Evolutionary conservation across 805 yeast species (phyloP).

Genomic region (Yarrowia bubula): DNA sequence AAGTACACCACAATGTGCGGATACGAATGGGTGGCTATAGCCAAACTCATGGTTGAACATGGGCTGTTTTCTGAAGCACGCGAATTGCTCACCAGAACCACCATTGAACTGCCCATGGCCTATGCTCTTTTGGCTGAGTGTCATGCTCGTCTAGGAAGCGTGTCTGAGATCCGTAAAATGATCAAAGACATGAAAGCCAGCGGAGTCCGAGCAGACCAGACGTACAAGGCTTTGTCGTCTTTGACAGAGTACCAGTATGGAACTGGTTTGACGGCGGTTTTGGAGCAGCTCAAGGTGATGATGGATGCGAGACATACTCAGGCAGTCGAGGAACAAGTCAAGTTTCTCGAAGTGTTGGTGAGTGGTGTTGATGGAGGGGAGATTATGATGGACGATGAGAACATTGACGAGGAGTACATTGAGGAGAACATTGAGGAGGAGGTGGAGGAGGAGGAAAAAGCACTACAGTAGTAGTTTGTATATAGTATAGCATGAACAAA

Average conservation of each 20-base stretch:
- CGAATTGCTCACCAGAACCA: not conserved
- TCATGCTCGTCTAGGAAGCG: not conserved
- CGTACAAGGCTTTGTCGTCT: not conserved
- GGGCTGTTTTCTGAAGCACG: conserved; percentile 2
- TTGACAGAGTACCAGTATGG: conserved; percentile 10
- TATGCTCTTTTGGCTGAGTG: conserved; percentile 23
- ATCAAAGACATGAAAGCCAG: not conserved
- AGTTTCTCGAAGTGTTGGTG: not conserved
- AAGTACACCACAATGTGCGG: not conserved
- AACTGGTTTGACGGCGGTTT: not conserved
- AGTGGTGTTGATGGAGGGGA: not conserved
- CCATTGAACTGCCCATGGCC: not conserved
- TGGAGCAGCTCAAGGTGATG: not conserved
- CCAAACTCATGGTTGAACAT: conserved; percentile 1
- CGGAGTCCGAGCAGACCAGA: not conserved
- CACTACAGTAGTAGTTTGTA: not conserved
- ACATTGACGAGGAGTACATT: not conserved
- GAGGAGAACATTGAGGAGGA: not conserved
- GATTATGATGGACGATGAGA: not conserved
- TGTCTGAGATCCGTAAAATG: not conserved
- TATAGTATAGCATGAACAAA: conserved; percentile 14
- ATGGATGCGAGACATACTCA: not conserved
- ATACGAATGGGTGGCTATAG: conserved; percentile 7
- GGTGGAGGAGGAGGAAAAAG: not conserved
- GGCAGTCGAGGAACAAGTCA: not conserved